These are phyloP conservation scores for Breynia disticha DNA, from an alignment of 441 rosid genomes.

Conservation along the genomic window DNA sequence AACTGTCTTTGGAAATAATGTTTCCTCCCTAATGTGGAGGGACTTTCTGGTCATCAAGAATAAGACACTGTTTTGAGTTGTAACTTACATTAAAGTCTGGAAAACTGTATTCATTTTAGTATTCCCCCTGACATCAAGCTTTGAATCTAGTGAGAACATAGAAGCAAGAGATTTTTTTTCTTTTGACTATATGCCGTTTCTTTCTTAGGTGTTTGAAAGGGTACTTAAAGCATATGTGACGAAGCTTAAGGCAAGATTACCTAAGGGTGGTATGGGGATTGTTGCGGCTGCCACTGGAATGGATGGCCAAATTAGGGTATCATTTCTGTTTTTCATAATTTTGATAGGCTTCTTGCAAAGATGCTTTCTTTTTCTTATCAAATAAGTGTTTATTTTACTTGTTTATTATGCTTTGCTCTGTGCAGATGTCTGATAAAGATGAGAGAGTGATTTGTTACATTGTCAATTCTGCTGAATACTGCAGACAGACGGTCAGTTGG, in stretches of 20 bases:
- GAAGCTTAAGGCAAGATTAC: constrained; percentile 80
- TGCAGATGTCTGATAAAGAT: constrained; percentile 91
- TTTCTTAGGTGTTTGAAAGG: constrained; percentile 83
- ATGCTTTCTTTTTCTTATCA: constrained; percentile 1
- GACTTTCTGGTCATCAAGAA: background rate
- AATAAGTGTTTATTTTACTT: constrained; percentile 14
- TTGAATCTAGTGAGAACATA: background rate
- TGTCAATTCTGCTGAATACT: constrained; percentile 96
- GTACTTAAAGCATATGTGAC: constrained; percentile 88
- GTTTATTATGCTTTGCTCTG: constrained; percentile 19
- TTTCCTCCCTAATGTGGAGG: constrained; percentile 3
- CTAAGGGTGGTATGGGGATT: constrained; percentile 92
- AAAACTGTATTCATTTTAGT: too few relatives aligned
- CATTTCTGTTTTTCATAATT: background rate
- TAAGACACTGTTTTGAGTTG: too few relatives aligned
- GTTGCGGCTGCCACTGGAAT: constrained; percentile 99
- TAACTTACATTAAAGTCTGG: too few relatives aligned
- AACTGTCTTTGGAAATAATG: constrained; percentile 4
- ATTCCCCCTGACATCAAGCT: too few relatives aligned
- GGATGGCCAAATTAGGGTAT: constrained; percentile 96
- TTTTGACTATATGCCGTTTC: constrained; percentile 1
- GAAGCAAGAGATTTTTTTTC: background rate
- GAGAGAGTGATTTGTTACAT: constrained; percentile 92
- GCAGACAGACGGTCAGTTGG: constrained; percentile 66
- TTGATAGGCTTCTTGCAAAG: background rate